These are phyloP conservation scores for Arxiozyma slooffiae DNA, from an alignment of 1,139 yeast genomes.

Conservation along the genomic window DNA sequence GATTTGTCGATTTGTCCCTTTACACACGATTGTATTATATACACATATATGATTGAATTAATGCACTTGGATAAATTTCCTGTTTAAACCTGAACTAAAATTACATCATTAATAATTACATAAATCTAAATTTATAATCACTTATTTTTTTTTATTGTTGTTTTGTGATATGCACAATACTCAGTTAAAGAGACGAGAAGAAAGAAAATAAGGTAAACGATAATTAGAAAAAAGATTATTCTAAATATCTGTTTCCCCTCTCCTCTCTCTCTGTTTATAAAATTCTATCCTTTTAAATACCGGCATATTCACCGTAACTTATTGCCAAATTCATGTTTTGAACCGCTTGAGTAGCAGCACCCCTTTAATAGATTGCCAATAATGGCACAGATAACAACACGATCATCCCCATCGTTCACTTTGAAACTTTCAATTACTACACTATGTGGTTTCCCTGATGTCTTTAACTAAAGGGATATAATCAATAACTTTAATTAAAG, in stretches of 20 bases:
- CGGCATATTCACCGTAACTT: constrained; percentile 89
- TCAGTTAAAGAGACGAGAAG: too few species aligned
- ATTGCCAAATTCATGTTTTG: constrained; percentile 87
- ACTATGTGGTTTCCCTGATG: constrained; percentile 87
- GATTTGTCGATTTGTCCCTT: background rate
- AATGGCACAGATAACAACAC: constrained; percentile 90
- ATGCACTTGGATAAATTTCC: background rate
- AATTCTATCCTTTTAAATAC: constrained; percentile 55
- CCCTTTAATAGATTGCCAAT: constrained; percentile 92
- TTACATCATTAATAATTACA: background rate
- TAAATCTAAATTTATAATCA: background rate
- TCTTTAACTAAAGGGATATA: constrained; percentile 71
- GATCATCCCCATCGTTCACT: constrained; percentile 74
- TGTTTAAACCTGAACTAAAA: background rate
- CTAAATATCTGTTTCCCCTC: background rate
- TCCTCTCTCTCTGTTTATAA: constrained; percentile 2
- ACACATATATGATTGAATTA: too few species aligned
- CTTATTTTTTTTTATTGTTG: too few species aligned
- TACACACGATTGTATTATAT: background rate
- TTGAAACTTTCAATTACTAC: constrained; percentile 94
- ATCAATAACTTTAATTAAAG: constrained; percentile 64
- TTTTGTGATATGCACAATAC: background rate
- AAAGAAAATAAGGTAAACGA: too few species aligned
- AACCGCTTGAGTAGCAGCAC: constrained; percentile 97
- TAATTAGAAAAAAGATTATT: too few species aligned